These are phyloP conservation scores for Coniochaeta hoffmannii DNA, from an alignment of 2,329 filamentous ascomycete genomes.

Conservation along the genomic window DNA sequence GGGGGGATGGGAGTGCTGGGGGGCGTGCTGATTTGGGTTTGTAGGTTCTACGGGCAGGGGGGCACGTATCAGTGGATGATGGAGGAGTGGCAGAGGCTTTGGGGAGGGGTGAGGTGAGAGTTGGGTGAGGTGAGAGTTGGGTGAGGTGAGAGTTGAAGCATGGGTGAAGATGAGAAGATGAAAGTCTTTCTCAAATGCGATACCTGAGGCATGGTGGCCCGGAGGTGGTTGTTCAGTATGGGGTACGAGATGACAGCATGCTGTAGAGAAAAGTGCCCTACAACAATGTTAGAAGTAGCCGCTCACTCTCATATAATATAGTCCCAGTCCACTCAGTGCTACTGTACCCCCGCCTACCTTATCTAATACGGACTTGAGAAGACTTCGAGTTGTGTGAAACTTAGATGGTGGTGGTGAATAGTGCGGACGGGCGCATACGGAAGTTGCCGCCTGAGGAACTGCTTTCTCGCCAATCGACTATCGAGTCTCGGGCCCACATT, in stretches of 20 bases:
- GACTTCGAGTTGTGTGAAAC: no score
- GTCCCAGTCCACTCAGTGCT: background rate
- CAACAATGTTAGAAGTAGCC: background rate
- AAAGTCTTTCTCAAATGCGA: background rate
- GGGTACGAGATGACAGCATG: background rate
- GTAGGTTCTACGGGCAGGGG: constrained; percentile 19
- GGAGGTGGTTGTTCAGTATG: background rate
- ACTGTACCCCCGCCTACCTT: background rate
- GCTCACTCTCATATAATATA: background rate
- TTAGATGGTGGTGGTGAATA: no score
- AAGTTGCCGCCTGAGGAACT: background rate
- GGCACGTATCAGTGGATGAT: constrained; percentile 18
- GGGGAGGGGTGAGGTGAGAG: constrained; percentile 9
- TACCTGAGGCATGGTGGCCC: background rate
- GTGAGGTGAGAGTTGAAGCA: background rate
- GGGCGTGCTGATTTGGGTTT: constrained; percentile 59
- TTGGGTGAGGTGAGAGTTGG: background rate
- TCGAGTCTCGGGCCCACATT: background rate
- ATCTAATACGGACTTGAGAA: no score
- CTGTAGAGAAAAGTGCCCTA: background rate
- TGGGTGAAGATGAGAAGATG: background rate
- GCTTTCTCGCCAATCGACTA: background rate
- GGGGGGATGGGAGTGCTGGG: constrained; percentile 69
- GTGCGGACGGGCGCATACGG: background rate
- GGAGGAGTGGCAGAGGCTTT: constrained; percentile 21